These are phyloP conservation scores for Neurospora sp. DNA, from an alignment of 495 filamentous ascomycete genomes.

Conservation along the genomic window DNA sequence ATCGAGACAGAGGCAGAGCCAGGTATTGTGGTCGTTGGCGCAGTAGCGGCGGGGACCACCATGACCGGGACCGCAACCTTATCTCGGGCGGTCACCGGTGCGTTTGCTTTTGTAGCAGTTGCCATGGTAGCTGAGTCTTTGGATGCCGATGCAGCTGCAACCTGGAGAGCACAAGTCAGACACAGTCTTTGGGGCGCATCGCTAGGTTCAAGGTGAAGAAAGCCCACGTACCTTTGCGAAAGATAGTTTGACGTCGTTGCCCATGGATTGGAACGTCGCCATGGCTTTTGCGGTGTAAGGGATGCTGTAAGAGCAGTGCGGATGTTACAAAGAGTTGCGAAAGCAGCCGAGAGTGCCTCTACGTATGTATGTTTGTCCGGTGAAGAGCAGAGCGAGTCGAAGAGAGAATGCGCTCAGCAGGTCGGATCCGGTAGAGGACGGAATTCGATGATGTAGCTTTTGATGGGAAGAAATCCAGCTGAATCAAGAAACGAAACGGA, in stretches of 20 bases:
- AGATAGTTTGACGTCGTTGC: constrained; percentile 38
- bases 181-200: background rate
- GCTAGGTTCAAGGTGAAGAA: background rate
- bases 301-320: background rate
- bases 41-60: constrained; percentile 5
- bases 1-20: background rate
- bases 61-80: background rate
- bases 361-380: background rate
- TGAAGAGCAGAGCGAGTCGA: background rate
- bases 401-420: background rate
- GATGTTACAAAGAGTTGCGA: background rate
- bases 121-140: constrained; percentile 31
- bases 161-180: constrained; percentile 8
- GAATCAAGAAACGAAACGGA: constrained; percentile 41
- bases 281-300: constrained; percentile 9
- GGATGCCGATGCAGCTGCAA: constrained; percentile 44
- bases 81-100: constrained; percentile 2
- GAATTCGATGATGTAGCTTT: background rate
- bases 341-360: background rate
- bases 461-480: background rate
- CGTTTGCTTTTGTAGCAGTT: constrained; percentile 17
- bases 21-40: constrained; percentile 1
- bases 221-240: constrained; percentile 49
- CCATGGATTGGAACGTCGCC: constrained; percentile 28
- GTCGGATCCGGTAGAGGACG: background rate